Evolutionary conservation across 2,329 filamentous ascomycete species (phyloP).

Genomic region (Phyllosticta ampelicida): DNA sequence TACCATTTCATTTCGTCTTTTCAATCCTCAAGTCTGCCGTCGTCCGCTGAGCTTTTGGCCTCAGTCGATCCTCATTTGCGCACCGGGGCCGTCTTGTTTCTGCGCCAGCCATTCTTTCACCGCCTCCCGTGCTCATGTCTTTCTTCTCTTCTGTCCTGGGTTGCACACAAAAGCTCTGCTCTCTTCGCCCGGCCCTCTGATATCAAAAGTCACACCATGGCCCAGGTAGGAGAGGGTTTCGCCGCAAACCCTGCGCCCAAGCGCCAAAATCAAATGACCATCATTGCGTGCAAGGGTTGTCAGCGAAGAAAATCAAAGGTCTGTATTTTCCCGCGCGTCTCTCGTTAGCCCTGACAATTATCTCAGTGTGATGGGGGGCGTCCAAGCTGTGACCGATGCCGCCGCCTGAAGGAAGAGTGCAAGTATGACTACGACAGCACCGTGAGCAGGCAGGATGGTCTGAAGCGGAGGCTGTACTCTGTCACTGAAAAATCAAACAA

Average conservation of each 20-base stretch:
- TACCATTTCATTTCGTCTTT: not conserved
- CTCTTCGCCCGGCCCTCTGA: not conserved
- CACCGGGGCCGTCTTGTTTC: not conserved
- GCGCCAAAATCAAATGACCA: conserved; percentile 8
- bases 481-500: conserved; percentile 4
- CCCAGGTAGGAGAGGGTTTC: not conserved
- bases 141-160: not conserved
- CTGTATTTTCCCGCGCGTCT: not conserved
- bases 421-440: conserved; percentile 7
- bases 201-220: not conserved
- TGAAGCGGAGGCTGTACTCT: conserved; percentile 6
- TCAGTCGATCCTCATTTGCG: not conserved
- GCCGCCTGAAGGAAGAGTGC: conserved; percentile 6
- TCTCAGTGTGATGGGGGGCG: conserved; percentile 7
- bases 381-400: conserved; percentile 4
- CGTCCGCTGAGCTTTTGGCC: not conserved
- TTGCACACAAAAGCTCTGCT: not conserved
- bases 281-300: conserved; percentile 8
- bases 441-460: conserved; percentile 8
- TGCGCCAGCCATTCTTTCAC: not conserved
- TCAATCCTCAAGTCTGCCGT: not conserved
- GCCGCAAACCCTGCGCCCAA: not conserved
- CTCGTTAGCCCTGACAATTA: not conserved
- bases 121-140: not conserved
- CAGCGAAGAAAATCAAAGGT: conserved; percentile 9